A percentile compares a stretch with the other conserved stretches of the same genome.
Evolutionary conservation across 1,139 yeast species (phyloP).

Genomic region (Scheffersomyces segobiensis): DNA sequence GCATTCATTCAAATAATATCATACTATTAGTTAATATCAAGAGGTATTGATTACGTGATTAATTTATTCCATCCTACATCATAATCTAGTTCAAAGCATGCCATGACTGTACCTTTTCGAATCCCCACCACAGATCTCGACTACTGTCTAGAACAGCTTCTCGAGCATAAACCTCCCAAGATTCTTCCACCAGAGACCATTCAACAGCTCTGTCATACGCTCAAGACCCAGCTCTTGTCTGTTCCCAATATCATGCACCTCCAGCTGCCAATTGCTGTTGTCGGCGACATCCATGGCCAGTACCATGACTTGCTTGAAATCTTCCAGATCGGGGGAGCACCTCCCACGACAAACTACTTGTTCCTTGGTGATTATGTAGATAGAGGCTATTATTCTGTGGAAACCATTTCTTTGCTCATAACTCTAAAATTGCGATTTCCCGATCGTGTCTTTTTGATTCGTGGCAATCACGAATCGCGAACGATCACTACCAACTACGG

Average conservation of each 20-base stretch:
- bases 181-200: slow-evolving; percentile 42
- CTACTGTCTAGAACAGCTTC: slow-evolving; percentile 45
- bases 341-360: slow-evolving; percentile 90
- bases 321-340: slow-evolving; percentile 87
- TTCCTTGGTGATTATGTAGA: slow-evolving; percentile 95
- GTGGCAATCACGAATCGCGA: slow-evolving; percentile 96
- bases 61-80: background rate
- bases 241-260: slow-evolving; percentile 77
- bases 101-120: slow-evolving; percentile 37
- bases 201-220: slow-evolving; percentile 44
- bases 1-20: too few relatives aligned
- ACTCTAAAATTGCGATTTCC: slow-evolving; percentile 87
- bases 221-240: slow-evolving; percentile 38
- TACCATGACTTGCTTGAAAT: slow-evolving; percentile 91
- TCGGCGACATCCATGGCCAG: slow-evolving; percentile 98
- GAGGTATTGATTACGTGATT: background rate
- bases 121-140: slow-evolving; percentile 43
- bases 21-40: too few relatives aligned
- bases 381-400: slow-evolving; percentile 84
- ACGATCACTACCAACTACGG: slow-evolving; percentile 97
- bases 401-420: slow-evolving; percentile 83
- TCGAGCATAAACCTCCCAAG: slow-evolving; percentile 45
- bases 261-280: slow-evolving; percentile 89
- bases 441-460: slow-evolving; percentile 68
- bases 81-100: background rate